These are phyloP conservation scores for Kluyveromyces lactis DNA, from an alignment of 805 yeast species.

Conservation along the genomic window DNA sequence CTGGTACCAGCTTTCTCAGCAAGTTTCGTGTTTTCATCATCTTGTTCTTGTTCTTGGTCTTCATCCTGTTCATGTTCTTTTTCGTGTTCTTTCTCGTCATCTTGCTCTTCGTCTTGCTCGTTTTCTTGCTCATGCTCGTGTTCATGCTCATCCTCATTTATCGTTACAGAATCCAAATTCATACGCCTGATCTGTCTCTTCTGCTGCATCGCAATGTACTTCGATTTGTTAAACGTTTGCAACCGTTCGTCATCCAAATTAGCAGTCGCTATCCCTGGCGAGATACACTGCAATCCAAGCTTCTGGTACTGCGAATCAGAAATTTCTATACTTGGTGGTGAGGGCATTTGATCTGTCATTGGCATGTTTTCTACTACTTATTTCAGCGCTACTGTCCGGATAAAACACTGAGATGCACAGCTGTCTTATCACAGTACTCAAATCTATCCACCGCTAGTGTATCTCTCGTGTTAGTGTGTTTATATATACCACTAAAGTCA, in stretches of 20 bases:
- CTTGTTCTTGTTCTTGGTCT: not conserved
- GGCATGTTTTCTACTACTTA: no score
- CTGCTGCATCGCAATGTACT: slow-evolving; percentile 19
- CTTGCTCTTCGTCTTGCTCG: slow-evolving; percentile 1
- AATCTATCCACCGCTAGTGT: no score
- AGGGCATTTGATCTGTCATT: slow-evolving; percentile 2
- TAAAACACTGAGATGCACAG: no score
- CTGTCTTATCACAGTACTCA: no score
- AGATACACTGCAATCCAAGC: slow-evolving; percentile 20
- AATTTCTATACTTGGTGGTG: slow-evolving; percentile 2
- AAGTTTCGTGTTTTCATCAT: no score
- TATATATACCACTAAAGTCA: no score
- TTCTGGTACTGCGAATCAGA: slow-evolving; percentile 8
- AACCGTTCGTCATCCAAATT: slow-evolving; percentile 20
- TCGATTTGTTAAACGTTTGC: slow-evolving; percentile 18
- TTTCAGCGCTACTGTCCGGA: no score
- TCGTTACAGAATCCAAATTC: slow-evolving; percentile 2
- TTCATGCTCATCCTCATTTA: not conserved
- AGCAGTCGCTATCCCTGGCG: slow-evolving; percentile 21
- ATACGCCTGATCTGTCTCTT: slow-evolving; percentile 12
- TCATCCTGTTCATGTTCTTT: not conserved
- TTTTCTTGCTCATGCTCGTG: slow-evolving; percentile 5
- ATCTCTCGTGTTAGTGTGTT: no score
- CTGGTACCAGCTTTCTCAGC: no score
- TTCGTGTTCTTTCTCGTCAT: no score